Percentiles rank a stretch among this genome's conserved stretches.
Evolutionary conservation across 192 early-diverging fungal species (phyloP).

Genomic region (Phycomyces nitens): DNA sequence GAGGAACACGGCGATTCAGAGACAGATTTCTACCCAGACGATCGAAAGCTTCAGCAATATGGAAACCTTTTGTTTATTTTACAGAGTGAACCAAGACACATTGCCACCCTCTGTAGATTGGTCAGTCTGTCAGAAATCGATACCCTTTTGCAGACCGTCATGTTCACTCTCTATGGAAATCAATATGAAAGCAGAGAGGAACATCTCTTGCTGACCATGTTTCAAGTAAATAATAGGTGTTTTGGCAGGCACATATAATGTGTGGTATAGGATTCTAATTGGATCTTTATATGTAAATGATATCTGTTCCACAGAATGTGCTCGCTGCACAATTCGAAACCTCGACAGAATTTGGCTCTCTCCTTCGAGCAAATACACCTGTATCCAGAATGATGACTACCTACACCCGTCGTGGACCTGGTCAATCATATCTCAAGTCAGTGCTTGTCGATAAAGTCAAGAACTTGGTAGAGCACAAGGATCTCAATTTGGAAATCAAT

Average conservation of each 20-base stretch:
- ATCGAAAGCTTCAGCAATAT: slow-evolving; percentile 82
- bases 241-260: no score
- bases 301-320: slow-evolving; percentile 46
- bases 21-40: slow-evolving; percentile 61
- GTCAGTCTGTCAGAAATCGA: slow-evolving; percentile 90
- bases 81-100: slow-evolving; percentile 87
- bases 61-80: slow-evolving; percentile 92
- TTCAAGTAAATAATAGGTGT: slow-evolving; percentile 66
- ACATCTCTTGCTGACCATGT: slow-evolving; percentile 92
- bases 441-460: slow-evolving; percentile 80
- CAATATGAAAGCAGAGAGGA: slow-evolving; percentile 97
- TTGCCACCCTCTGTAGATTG: slow-evolving; percentile 79
- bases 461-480: slow-evolving; percentile 73
- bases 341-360: slow-evolving; percentile 82
- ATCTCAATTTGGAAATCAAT: slow-evolving; percentile 91
- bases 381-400: slow-evolving; percentile 98
- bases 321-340: slow-evolving; percentile 90
- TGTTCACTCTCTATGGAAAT: slow-evolving; percentile 96
- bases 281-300: slow-evolving; percentile 9
- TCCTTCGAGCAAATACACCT: slow-evolving; percentile 97
- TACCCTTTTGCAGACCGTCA: slow-evolving; percentile 89
- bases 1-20: slow-evolving; percentile 55
- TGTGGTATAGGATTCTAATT: not conserved
- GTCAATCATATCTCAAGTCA: slow-evolving; percentile 89
- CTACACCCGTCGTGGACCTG: slow-evolving; percentile 90